These are phyloP conservation scores for Penicillium ucsense DNA, from an alignment of 495 filamentous ascomycete genomes.

Conservation along the genomic window DNA sequence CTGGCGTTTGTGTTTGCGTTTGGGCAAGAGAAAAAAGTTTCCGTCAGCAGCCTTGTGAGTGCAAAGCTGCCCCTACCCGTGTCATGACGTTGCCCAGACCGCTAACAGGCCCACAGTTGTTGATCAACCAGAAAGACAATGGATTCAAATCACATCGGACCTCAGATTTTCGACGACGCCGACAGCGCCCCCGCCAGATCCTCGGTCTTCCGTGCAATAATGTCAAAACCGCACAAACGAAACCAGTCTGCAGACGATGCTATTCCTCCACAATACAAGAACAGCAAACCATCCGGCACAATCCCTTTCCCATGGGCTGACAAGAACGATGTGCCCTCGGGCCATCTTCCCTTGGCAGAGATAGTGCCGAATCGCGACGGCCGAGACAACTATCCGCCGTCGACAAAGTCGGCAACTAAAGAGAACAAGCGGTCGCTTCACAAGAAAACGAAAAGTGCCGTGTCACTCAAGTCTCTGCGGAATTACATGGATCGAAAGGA, in stretches of 20 bases:
- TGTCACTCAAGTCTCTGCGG: slow-evolving; percentile 53
- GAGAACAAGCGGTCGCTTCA: slow-evolving; percentile 30
- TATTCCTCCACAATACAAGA: slow-evolving; percentile 6
- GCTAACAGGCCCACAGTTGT: slow-evolving; percentile 18
- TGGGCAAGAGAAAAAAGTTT: neutral
- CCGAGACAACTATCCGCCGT: slow-evolving; percentile 13
- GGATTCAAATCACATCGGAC: slow-evolving; percentile 25
- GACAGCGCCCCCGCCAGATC: slow-evolving; percentile 26
- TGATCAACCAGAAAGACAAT: slow-evolving; percentile 29
- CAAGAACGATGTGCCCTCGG: slow-evolving; percentile 7
- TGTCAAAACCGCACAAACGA: slow-evolving; percentile 32
- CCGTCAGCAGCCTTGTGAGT: slow-evolving; percentile 20
- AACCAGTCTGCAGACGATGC: slow-evolving; percentile 34
- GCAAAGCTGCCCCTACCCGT: slow-evolving; percentile 14
- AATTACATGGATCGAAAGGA: slow-evolving; percentile 46
- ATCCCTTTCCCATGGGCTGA: slow-evolving; percentile 20
- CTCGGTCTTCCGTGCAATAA: slow-evolving; percentile 37
- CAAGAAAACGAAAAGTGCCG: slow-evolving; percentile 58
- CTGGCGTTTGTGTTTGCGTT: neutral
- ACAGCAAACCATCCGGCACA: slow-evolving; percentile 14
- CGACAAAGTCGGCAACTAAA: slow-evolving; percentile 16
- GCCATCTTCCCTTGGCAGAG: slow-evolving; percentile 29
- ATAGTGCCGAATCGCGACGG: slow-evolving; percentile 32
- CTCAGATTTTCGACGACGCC: slow-evolving; percentile 39
- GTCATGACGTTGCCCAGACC: neutral